A percentile compares a stretch with the other conserved stretches of the same genome.
Conservation (phyloP, 2,329 filamentous ascomycete species). For the Aspergillus persii region DNA sequence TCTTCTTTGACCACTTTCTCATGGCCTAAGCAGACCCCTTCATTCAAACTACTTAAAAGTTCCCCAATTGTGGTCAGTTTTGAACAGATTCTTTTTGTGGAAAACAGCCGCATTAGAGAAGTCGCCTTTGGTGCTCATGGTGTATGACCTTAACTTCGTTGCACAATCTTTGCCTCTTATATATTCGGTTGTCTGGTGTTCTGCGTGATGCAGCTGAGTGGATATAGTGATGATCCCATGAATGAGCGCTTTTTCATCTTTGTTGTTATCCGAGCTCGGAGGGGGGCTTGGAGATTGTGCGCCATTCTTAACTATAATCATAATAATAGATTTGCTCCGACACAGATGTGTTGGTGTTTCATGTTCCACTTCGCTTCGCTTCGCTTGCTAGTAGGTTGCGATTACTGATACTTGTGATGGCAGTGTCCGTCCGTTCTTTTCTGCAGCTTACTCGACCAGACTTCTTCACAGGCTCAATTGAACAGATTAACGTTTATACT, state of each 20-base stretch:
- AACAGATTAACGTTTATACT: slow-evolving; percentile 15
- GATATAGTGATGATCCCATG: slow-evolving; percentile 15
- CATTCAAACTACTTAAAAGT: slow-evolving; percentile 1
- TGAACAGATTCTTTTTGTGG: not conserved
- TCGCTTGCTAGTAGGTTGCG: not conserved
- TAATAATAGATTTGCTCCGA: slow-evolving; percentile 11
- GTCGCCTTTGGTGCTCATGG: slow-evolving; percentile 4
- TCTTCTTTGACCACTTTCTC: not conserved
- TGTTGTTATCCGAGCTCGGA: not conserved
- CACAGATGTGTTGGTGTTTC: slow-evolving; percentile 2
- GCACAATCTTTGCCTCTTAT: slow-evolving; percentile 5
- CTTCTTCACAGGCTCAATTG: slow-evolving; percentile 6
- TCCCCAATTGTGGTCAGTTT: not conserved
- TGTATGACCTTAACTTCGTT: slow-evolving; percentile 11
- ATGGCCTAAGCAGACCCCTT: not conserved
- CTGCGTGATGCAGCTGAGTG: slow-evolving; percentile 13
- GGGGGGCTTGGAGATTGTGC: not conserved
- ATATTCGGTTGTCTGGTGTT: slow-evolving; percentile 10
- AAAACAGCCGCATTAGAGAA: not conserved
- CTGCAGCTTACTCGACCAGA: not conserved
- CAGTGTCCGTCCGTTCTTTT: not conserved
- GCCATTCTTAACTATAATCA: slow-evolving; percentile 10
- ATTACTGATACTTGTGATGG: not conserved
- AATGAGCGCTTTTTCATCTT: slow-evolving; percentile 5
- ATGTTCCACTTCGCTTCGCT: not conserved